Percentiles rank a stretch among this genome's conserved stretches.
Evolutionary conservation across 1,139 yeast species (phyloP).

Genomic region (Sugiyamaella sp.): DNA sequence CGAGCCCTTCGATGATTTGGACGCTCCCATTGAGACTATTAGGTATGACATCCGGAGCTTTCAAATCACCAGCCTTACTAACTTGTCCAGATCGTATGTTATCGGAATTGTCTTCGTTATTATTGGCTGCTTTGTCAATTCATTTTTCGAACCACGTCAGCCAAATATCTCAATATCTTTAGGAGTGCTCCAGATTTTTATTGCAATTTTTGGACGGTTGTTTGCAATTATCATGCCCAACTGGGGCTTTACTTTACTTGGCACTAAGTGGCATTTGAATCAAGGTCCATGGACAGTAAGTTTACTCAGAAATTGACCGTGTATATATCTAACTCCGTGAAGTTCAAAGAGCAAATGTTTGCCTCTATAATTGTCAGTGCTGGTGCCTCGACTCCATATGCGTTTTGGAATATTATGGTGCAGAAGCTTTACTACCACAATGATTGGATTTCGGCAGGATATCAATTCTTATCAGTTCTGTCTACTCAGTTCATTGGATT

Average conservation of each 20-base stretch:
- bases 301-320: neutral
- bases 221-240: constrained; percentile 48
- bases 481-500: constrained; percentile 64
- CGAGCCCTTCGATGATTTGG: constrained; percentile 50
- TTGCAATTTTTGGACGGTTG: constrained; percentile 58
- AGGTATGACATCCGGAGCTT: constrained; percentile 36
- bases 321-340: neutral
- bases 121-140: constrained; percentile 58
- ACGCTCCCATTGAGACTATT: constrained; percentile 53
- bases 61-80: constrained; percentile 39
- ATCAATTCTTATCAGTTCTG: constrained; percentile 53
- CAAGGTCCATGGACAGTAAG: constrained; percentile 59
- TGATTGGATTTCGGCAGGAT: constrained; percentile 53
- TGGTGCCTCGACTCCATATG: constrained; percentile 50
- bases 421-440: constrained; percentile 51
- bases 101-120: constrained; percentile 59
- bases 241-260: constrained; percentile 48
- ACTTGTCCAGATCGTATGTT: constrained; percentile 47
- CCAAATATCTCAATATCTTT: constrained; percentile 53
- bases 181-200: constrained; percentile 57
- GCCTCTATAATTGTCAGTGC: constrained; percentile 52
- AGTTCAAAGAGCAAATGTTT: constrained; percentile 68
- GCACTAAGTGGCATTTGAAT: constrained; percentile 48
- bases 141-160: constrained; percentile 58
- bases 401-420: constrained; percentile 49